Evolutionary conservation across 2,329 filamentous ascomycete species (phyloP).

Genomic region (Xylariaceae sp.): DNA sequence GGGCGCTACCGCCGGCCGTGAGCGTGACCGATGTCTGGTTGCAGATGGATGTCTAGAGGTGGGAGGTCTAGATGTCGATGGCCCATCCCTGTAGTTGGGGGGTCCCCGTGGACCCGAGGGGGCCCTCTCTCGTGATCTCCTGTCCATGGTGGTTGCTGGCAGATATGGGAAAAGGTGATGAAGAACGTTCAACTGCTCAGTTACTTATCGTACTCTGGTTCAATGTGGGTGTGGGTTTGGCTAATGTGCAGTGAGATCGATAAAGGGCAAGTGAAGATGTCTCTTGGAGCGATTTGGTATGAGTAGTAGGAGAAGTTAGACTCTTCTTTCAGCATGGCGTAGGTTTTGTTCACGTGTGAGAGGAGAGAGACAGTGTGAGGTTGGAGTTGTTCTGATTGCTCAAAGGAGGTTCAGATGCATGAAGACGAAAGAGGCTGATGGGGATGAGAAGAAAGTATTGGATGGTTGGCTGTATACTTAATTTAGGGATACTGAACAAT

Average conservation of each 20-base stretch:
- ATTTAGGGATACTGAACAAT: no score
- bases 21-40: slow-evolving; percentile 14
- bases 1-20: slow-evolving; percentile 15
- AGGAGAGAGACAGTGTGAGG: slow-evolving; percentile 27
- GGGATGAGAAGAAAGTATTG: slow-evolving; percentile 11
- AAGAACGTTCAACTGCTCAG: no score
- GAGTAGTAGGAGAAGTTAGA: slow-evolving; percentile 19
- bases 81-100: slow-evolving; percentile 20
- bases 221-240: slow-evolving; percentile 14
- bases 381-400: slow-evolving; percentile 18
- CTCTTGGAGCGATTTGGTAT: slow-evolving; percentile 16
- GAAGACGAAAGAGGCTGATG: slow-evolving; percentile 27
- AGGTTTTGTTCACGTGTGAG: slow-evolving; percentile 16
- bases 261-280: slow-evolving; percentile 15
- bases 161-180: neutral
- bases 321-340: slow-evolving; percentile 21
- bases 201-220: slow-evolving; percentile 23
- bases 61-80: slow-evolving; percentile 1
- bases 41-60: neutral
- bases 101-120: slow-evolving; percentile 26
- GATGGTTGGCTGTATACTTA: neutral
- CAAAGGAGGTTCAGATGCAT: slow-evolving; percentile 19
- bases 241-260: slow-evolving; percentile 11
- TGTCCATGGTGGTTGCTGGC: slow-evolving; percentile 20
- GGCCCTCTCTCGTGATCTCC: slow-evolving; percentile 20